These are phyloP conservation scores for Capsella bursapastoris DNA, from an alignment of 345 rosid species.

Conservation along the genomic window DNA sequence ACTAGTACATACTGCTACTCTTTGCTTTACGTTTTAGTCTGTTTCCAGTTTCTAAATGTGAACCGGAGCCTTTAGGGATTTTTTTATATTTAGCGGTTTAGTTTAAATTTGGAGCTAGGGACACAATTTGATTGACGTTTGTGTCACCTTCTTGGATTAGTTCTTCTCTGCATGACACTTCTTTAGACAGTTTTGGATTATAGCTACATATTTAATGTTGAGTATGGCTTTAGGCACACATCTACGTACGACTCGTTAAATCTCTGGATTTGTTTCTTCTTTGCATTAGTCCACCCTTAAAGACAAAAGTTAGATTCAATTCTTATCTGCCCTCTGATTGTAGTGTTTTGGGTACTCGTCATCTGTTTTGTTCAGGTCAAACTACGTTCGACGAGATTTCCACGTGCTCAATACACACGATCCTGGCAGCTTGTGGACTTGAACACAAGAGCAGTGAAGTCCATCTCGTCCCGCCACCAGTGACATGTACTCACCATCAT, in stretches of 20 bases:
- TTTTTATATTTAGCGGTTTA: neutral
- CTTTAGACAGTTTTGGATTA: neutral
- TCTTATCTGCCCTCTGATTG: conserved; percentile 3
- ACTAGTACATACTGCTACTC: neutral
- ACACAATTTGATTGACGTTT: neutral
- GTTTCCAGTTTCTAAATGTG: neutral
- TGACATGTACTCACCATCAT: conserved; percentile 59
- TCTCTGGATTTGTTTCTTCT: neutral
- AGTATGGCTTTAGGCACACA: neutral
- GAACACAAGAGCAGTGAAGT: conserved; percentile 75
- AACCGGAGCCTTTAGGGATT: neutral
- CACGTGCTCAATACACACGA: conserved; percentile 71
- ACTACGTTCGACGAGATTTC: conserved; percentile 65
- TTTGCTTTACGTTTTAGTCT: neutral
- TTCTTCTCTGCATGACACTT: neutral
- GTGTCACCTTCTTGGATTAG: neutral
- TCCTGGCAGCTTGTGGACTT: conserved; percentile 85
- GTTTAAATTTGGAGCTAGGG: conserved; percentile 1
- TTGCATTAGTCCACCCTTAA: conserved; percentile 1
- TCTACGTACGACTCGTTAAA: neutral
- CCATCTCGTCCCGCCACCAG: conserved; percentile 57
- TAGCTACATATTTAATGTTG: neutral
- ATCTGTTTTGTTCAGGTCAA: conserved; percentile 53
- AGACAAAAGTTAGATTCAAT: neutral
- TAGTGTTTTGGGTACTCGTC: neutral